A percentile compares a stretch with the other conserved stretches of the same genome.
Evolutionary conservation across 2,329 filamentous ascomycete species (phyloP).

Genomic region (Hyphodiscus sp.): DNA sequence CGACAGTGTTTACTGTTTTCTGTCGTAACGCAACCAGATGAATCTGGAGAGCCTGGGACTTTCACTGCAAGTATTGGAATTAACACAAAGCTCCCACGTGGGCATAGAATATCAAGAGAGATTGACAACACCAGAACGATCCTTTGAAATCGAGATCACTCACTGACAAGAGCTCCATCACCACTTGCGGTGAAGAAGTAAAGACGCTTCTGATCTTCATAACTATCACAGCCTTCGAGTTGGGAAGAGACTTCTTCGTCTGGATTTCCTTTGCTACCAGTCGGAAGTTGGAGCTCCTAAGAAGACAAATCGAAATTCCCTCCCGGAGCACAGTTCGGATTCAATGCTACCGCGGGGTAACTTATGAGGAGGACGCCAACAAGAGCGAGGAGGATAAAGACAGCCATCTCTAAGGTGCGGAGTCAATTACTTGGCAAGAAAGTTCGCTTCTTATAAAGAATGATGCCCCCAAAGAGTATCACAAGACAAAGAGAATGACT

Average conservation of each 20-base stretch:
- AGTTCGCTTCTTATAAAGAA: background rate
- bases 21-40: constrained; percentile 34
- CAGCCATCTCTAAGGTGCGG: background rate
- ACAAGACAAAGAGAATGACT: background rate
- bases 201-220: constrained; percentile 19
- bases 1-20: constrained; percentile 36
- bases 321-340: constrained; percentile 20
- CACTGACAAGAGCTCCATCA: constrained; percentile 31
- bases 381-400: background rate
- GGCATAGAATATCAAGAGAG: background rate
- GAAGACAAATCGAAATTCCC: constrained; percentile 31
- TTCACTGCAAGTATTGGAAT: constrained; percentile 20
- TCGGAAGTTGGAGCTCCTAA: constrained; percentile 36
- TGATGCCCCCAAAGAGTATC: background rate
- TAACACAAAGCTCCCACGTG: background rate
- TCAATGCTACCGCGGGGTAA: background rate
- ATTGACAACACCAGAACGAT: no score
- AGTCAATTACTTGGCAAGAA: background rate
- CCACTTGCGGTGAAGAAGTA: constrained; percentile 33
- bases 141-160: background rate
- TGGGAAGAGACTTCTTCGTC: constrained; percentile 26
- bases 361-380: background rate
- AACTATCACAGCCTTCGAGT: constrained; percentile 33
- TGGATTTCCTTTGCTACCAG: constrained; percentile 26
- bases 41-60: constrained; percentile 32